Base-by-base conservation (phyloP, 1,284 basidiomycete species). In the Gomphus bonarii region DNA sequence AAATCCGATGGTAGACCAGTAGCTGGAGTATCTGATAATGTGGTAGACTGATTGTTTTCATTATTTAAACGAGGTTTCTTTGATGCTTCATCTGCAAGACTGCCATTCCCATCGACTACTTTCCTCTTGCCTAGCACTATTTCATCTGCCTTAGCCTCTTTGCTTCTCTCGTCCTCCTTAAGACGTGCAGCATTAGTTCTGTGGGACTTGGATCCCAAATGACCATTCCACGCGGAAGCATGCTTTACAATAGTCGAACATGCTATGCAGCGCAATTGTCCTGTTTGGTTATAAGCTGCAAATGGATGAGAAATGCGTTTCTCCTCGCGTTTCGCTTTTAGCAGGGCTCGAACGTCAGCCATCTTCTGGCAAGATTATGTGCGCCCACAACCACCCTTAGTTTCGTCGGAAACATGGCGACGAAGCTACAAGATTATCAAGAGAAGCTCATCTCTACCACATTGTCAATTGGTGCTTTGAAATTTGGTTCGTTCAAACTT, bases 401-500 rank as follows among this genome's bases (percentile, higher is more conserved):
- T 47, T 5, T 28, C 25, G 3, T 28, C 25, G 3, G 25, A 28
- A 14, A 48, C 3, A 12, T 18, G 25, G 16, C 7, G 25, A n/a
- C 47, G 20, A 33, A 30, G 22, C 52, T 58, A 6, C 36, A 55
- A 40, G 36, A 40, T 5, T 59, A 76, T 60, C 75, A 79, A 60
- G 67, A 64, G 0, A 70, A 77, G 53, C 72, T 81, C 54, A 79
- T 81, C 60, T 66, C 74, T 55, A 70, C 73, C 60, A 69, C 74
- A 8, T 71, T 79, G 65, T 58, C 69, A 22, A 78, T 79, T 16
- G 82, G 82, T 31, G 87, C 87, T 0, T 82, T 98, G 64, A 87
- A 91, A 67, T 95, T 97, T 68, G 91, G 95, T 58, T 75, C 84
- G 9, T 97, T 97, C 71, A 88, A 85, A 1, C 79, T 97, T 59